phyloP scores from a whole-genome alignment of 139 green algal species.

The Closterium sp. region DNA sequence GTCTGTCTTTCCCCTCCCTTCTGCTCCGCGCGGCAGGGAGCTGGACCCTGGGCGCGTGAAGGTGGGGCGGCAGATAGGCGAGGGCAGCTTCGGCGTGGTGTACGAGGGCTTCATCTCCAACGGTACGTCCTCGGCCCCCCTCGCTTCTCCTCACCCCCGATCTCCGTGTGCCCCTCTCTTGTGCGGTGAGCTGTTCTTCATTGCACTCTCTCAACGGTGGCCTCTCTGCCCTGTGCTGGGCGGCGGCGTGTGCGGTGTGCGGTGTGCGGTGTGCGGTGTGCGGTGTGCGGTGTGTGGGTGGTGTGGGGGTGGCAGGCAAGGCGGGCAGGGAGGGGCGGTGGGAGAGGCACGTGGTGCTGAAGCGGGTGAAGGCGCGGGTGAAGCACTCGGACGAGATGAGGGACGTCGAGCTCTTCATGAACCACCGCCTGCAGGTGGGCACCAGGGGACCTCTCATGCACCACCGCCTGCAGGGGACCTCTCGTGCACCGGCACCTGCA shows the following conservation, averaged over 20 bases:
- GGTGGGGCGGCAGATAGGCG: slow-evolving; percentile 30
- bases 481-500: not conserved
- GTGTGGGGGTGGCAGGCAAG: not conserved
- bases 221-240: not conserved
- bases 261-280: too few species aligned
- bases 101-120: slow-evolving; percentile 36
- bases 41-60: not conserved
- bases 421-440: slow-evolving; percentile 37
- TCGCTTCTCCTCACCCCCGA: not conserved
- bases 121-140: not conserved
- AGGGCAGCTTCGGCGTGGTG: slow-evolving; percentile 44
- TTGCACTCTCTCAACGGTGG: not conserved
- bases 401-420: slow-evolving; percentile 45
- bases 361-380: slow-evolving; percentile 41
- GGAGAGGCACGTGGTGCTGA: slow-evolving; percentile 45
- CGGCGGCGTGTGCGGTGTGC: not conserved
- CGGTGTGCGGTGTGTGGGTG: not conserved
- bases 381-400: slow-evolving; percentile 28
- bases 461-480: not conserved
- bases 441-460: not conserved
- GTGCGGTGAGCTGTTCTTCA: not conserved
- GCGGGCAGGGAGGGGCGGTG: not conserved
- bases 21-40: not conserved
- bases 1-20: not conserved
- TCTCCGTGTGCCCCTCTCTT: not conserved